Evolutionary conservation across 2,329 filamentous ascomycete genomes (phyloP).

Genomic region (Hymenoscyphus repandus): DNA sequence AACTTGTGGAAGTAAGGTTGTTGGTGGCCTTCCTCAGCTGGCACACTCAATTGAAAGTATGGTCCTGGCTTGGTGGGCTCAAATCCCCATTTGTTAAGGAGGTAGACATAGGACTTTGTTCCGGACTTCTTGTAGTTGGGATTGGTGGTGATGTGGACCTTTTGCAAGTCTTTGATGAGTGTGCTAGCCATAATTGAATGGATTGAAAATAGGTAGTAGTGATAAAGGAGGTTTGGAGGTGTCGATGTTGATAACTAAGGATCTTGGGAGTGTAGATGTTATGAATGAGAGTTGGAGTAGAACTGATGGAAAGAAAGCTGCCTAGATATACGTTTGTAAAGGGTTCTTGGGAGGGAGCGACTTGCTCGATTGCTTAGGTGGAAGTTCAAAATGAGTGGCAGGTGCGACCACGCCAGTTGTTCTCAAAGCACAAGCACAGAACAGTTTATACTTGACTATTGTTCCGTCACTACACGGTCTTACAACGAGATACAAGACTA

Average conservation of each 20-base stretch:
- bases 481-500: too few relatives aligned
- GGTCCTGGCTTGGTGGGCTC: slow-evolving; percentile 57
- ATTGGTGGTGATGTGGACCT: slow-evolving; percentile 50
- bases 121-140: slow-evolving; percentile 54
- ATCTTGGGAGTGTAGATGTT: neutral
- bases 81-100: slow-evolving; percentile 58
- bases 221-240: neutral
- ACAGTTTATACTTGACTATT: too few relatives aligned
- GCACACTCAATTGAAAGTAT: slow-evolving; percentile 46
- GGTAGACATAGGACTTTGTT: slow-evolving; percentile 57
- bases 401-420: too few relatives aligned
- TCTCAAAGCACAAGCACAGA: too few relatives aligned
- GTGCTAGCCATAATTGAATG: slow-evolving; percentile 24
- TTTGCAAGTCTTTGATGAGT: slow-evolving; percentile 30
- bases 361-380: too few relatives aligned
- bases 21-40: slow-evolving; percentile 28
- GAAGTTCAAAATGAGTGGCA: too few relatives aligned
- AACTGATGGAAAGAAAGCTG: too few relatives aligned
- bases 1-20: slow-evolving; percentile 42
- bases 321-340: too few relatives aligned
- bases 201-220: neutral
- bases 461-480: too few relatives aligned
- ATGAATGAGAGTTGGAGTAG: neutral
- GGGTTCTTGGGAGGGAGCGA: too few relatives aligned
- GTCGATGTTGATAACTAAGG: neutral